Conservation (phyloP, 2,329 filamentous ascomycete species). For the Fusarium falciforme region DNA sequence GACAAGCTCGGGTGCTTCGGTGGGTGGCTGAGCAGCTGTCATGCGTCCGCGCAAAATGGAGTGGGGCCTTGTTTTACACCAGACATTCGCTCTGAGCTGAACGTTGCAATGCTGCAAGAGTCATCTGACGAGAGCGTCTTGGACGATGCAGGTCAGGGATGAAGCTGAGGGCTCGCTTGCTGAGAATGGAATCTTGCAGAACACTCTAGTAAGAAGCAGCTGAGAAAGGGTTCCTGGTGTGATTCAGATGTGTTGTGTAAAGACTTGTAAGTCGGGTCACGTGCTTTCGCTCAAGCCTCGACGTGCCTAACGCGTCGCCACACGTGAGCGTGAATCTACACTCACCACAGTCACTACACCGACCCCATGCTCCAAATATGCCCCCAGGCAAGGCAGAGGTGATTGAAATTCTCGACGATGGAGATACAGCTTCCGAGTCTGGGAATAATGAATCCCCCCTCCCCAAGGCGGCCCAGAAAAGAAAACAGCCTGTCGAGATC, state of each 20-base stretch:
- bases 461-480: conserved; percentile 45
- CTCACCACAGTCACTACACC: conserved; percentile 1
- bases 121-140: not conserved
- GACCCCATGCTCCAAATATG: conserved; percentile 21
- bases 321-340: conserved; percentile 13
- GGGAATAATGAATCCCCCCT: conserved; percentile 16
- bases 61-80: not conserved
- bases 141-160: not conserved
- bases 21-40: conserved; percentile 30
- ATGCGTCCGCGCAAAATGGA: not conserved
- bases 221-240: not conserved
- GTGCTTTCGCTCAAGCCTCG: conserved; percentile 36
- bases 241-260: not conserved
- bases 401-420: conserved; percentile 45
- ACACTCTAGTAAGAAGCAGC: not conserved
- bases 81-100: not conserved
- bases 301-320: conserved; percentile 19
- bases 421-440: conserved; percentile 32
- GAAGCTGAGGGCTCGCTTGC: not conserved
- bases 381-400: conserved; percentile 22
- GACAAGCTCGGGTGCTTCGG: not conserved
- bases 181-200: not conserved
- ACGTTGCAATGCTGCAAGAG: not conserved
- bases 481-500: conserved; percentile 51
- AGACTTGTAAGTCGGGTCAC: conserved; percentile 21